These are phyloP conservation scores for Pseudoscleropodium purum DNA, from an alignment of 225 moss, liverwort and hornwort genomes.

Conservation along the genomic window DNA sequence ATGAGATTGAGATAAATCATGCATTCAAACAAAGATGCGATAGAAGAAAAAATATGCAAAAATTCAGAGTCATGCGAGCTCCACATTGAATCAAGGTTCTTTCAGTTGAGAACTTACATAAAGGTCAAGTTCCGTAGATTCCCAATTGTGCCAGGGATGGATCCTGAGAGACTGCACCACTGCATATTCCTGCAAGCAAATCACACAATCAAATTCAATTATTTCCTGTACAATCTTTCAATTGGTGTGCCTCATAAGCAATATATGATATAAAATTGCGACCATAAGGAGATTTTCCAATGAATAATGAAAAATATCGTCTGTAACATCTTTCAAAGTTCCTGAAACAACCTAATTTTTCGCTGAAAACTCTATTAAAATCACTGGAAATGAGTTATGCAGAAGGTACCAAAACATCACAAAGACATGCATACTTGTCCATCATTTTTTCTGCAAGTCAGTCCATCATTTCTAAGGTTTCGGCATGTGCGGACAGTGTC, in stretches of 20 bases:
- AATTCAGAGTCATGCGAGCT: neutral
- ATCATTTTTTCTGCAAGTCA: neutral
- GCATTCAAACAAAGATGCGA: neutral
- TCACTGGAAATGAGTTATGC: no score
- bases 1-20: neutral
- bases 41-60: neutral
- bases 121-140: constrained; percentile 13
- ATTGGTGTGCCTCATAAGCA: neutral
- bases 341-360: neutral
- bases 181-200: constrained; percentile 38
- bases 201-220: neutral
- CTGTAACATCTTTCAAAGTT: no score
- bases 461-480: neutral
- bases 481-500: neutral
- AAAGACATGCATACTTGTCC: no score
- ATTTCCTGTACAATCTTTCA: neutral
- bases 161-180: constrained; percentile 15
- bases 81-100: neutral
- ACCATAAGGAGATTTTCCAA: neutral
- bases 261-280: neutral
- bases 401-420: neutral
- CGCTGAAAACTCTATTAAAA: neutral
- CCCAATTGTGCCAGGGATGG: constrained; percentile 19
- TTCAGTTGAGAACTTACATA: constrained; percentile 10
- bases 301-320: neutral